Conservation (phyloP, 2,329 filamentous ascomycete genomes). For the Epichloe typhina region DNA sequence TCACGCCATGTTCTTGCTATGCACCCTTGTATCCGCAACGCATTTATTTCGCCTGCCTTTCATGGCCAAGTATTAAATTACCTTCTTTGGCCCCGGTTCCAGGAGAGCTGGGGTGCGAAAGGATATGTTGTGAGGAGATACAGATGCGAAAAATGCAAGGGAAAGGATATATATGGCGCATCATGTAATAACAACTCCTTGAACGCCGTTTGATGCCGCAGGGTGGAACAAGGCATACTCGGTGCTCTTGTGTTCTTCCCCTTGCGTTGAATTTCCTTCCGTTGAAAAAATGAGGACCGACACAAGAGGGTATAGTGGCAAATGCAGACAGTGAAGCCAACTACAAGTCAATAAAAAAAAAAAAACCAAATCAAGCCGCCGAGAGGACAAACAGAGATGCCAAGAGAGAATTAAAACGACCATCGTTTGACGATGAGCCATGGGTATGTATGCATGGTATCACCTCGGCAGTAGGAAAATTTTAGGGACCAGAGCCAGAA, state of each 20-base stretch:
- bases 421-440: too few species aligned
- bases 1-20: not conserved
- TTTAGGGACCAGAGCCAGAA: not conserved
- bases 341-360: not conserved
- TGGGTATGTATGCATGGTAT: too few species aligned
- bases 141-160: not conserved
- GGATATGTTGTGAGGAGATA: not conserved
- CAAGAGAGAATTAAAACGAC: not conserved
- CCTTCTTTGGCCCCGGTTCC: too few species aligned
- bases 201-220: constrained; percentile 2
- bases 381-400: not conserved
- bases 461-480: too few species aligned
- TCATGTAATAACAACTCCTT: not conserved
- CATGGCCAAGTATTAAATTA: too few species aligned
- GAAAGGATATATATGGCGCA: not conserved
- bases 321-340: not conserved
- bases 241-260: not conserved
- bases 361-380: too few species aligned
- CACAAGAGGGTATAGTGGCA: constrained; percentile 1
- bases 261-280: too few species aligned
- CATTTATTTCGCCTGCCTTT: too few species aligned
- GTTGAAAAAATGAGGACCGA: not conserved
- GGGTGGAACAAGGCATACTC: not conserved
- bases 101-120: too few species aligned
- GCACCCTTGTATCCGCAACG: not conserved